Evolutionary conservation across 139 green algal species (phyloP).

Genomic region (Zygnema circumcarinatum): DNA sequence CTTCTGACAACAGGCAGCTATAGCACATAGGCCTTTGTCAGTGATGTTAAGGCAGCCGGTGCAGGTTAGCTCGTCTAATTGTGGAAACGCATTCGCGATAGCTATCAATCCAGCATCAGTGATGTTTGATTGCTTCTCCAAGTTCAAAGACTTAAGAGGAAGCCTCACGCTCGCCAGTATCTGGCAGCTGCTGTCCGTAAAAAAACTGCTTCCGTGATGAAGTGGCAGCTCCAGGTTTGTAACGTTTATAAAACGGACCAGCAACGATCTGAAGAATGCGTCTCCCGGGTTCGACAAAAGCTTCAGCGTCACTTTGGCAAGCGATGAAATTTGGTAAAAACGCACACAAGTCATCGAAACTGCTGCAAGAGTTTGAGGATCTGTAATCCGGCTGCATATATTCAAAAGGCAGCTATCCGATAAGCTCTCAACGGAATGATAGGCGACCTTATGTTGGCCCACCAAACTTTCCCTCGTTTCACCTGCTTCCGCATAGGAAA

Average conservation of each 20-base stretch:
- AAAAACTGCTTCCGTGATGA: not conserved
- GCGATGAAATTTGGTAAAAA: not conserved
- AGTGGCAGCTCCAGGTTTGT: not conserved
- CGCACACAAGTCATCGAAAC: not conserved
- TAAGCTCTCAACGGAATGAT: not conserved
- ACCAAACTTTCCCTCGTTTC: not conserved
- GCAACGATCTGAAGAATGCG: not conserved
- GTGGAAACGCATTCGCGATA: not conserved
- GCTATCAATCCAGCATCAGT: not conserved
- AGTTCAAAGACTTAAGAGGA: not conserved
- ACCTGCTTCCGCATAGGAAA: not conserved
- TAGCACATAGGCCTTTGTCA: not conserved
- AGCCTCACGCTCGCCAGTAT: not conserved
- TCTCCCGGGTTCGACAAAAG: not conserved
- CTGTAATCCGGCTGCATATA: not conserved
- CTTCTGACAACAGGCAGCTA: not conserved
- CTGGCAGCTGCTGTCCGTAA: not conserved
- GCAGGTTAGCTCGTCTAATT: not conserved
- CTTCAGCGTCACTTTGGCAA: not conserved
- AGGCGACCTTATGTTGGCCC: not conserved
- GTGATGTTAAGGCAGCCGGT: not conserved
- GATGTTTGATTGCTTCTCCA: slow-evolving; percentile 21
- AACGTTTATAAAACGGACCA: not conserved
- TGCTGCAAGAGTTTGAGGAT: not conserved
- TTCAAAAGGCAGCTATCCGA: not conserved